Evolutionary conservation across 1,139 yeast species (phyloP).

Genomic region (Trichomonascaceae sp.): DNA sequence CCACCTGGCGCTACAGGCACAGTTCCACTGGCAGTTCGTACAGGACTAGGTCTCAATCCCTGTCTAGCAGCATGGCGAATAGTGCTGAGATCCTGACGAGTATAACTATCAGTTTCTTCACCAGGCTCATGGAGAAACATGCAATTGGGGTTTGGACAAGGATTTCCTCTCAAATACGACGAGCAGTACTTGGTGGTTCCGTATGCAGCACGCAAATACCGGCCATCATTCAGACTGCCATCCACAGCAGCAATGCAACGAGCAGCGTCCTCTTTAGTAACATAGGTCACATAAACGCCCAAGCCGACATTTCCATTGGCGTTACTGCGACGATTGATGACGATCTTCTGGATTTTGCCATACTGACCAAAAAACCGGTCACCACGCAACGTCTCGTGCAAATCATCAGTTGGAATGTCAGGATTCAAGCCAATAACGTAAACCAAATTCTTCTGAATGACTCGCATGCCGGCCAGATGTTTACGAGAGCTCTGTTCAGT

Average conservation of each 20-base stretch:
- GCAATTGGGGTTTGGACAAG: slow-evolving; percentile 98
- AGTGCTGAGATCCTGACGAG: slow-evolving; percentile 85
- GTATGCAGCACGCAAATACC: slow-evolving; percentile 83
- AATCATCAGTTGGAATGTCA: slow-evolving; percentile 81
- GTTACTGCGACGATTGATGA: slow-evolving; percentile 68
- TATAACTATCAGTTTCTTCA: slow-evolving; percentile 95
- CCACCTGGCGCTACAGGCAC: slow-evolving; percentile 30
- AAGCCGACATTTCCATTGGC: slow-evolving; percentile 61
- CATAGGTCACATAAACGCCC: slow-evolving; percentile 93
- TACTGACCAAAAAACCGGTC: slow-evolving; percentile 97
- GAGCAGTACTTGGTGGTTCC: slow-evolving; percentile 99
- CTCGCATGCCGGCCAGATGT: slow-evolving; percentile 94
- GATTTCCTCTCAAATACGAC: slow-evolving; percentile 86
- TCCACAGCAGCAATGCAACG: slow-evolving; percentile 89
- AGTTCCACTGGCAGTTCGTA: slow-evolving; percentile 32
- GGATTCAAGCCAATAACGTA: slow-evolving; percentile 96
- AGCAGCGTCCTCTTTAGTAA: slow-evolving; percentile 90
- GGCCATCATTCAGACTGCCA: slow-evolving; percentile 90
- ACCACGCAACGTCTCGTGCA: slow-evolving; percentile 75
- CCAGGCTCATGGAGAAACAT: slow-evolving; percentile 99
- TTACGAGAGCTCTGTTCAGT: slow-evolving; percentile 65
- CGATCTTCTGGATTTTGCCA: slow-evolving; percentile 91
- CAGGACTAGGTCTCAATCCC: slow-evolving; percentile 18
- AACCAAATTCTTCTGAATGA: slow-evolving; percentile 93
- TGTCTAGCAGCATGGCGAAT: slow-evolving; percentile 45